Base-by-base conservation (phyloP, 192 early-diverging fungal genomes). In the Coemansia sp. region DNA sequence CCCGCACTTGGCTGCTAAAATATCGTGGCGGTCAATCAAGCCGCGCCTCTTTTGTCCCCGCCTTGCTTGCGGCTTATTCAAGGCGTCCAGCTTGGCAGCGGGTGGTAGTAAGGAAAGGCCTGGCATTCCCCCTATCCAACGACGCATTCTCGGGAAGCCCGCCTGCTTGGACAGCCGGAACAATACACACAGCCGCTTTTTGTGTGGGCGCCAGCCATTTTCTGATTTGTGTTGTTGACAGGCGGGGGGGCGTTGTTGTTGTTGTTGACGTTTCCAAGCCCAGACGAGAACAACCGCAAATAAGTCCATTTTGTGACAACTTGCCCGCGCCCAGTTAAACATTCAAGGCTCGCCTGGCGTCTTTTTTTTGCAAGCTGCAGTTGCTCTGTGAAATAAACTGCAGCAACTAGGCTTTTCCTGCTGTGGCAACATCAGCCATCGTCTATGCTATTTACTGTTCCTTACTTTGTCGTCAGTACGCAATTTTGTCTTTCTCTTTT, bases 401-500 rank as follows among this genome's bases (percentile, higher is more conserved):
- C 58, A 32, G 29, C 29, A 48, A 36, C 58, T 60, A 37, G 58
- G 34, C 58, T 37, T 60, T 60, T 60, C 34, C 58, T 60, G 58
- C 34, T 60, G 58, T 60, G 58, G 58, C 58, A 36, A 60, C 58
- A 60, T 60, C 58, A 60, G 58, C 58, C 58, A 60, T 60, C 58
- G 25, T 55, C 27, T 36, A 36, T 60, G 34, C 58, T 60, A 36
- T 60, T 37, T 60, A 60, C 58, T 60, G 58, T 46, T 31, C 44
- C 64, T 55, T 55, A 27, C 25, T 55, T 55, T 27, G n/a, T 55
- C 51, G 25, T 31, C 27, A 55, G 51, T 55, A 55, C 51, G 51
- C 51, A 55, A 55, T 25, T 29, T 55, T 66, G 63, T 44, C 36
- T 51, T 23, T 63, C 7, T 64, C 63, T 37, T 25, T 48, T 37